These are phyloP conservation scores for Hymenoscyphus scutula DNA, from an alignment of 2,329 filamentous ascomycete genomes.

Conservation along the genomic window DNA sequence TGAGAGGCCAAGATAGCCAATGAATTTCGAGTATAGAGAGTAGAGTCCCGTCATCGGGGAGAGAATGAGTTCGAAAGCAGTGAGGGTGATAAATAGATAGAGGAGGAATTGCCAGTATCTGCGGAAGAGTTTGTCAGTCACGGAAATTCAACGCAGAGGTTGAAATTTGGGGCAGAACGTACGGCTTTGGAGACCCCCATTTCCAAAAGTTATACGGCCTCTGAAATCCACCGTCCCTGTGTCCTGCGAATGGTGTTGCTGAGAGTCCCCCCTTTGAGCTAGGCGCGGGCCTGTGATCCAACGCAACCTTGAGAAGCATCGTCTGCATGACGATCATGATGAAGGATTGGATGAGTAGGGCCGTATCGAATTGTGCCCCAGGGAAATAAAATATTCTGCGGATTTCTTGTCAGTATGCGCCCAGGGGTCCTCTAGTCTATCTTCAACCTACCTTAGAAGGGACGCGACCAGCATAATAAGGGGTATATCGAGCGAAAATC, in stretches of 20 bases:
- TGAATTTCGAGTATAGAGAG: constrained; percentile 60
- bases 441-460: constrained; percentile 53
- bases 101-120: constrained; percentile 62
- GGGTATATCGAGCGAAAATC: constrained; percentile 69
- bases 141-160: not conserved
- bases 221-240: constrained; percentile 34
- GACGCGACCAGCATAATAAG: constrained; percentile 71
- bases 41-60: constrained; percentile 58
- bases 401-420: not conserved
- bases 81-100: constrained; percentile 62
- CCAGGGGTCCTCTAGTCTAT: not conserved
- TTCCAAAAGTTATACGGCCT: constrained; percentile 81
- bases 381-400: constrained; percentile 68
- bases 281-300: constrained; percentile 62
- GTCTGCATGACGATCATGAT: constrained; percentile 65
- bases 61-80: constrained; percentile 65
- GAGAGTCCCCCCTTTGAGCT: constrained; percentile 60
- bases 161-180: constrained; percentile 19
- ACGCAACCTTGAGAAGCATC: constrained; percentile 63
- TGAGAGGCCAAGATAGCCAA: constrained; percentile 73
- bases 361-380: constrained; percentile 61
- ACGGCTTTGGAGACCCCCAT: constrained; percentile 70
- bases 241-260: constrained; percentile 58
- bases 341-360: constrained; percentile 62
- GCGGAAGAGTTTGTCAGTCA: too few species aligned